Conservation (phyloP, 306 rosid genomes). For the Hylodesmum podocarpum region DNA sequence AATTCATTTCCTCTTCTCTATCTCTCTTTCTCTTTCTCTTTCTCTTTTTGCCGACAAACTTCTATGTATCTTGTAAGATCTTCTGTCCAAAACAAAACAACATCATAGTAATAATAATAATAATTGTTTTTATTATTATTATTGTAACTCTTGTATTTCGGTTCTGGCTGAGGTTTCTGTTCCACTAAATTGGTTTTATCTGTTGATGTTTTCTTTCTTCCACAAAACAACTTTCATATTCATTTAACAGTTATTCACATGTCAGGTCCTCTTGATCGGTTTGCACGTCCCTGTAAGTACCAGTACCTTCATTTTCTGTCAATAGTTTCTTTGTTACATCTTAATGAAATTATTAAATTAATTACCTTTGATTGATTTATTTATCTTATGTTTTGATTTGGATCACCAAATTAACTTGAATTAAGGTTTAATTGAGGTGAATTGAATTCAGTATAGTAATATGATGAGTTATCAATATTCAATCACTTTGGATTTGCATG, state of each 20-base stretch:
- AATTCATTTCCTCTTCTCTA: not conserved
- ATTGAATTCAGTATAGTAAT: conserved; percentile 11
- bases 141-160: not conserved
- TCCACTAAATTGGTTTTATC: not conserved
- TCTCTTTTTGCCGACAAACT: conserved; percentile 41
- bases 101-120: too few relatives aligned
- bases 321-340: not conserved
- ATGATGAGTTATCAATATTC: not conserved
- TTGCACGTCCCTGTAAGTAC: conserved; percentile 86
- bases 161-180: not conserved
- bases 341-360: not conserved
- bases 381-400: not conserved
- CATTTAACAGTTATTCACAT: conserved; percentile 33
- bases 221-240: not conserved
- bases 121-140: too few relatives aligned
- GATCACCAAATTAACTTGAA: not conserved
- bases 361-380: not conserved
- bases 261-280: conserved; percentile 87
- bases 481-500: not conserved
- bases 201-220: conserved; percentile 22
- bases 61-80: not conserved
- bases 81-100: not conserved
- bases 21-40: not conserved
- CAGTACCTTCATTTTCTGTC: not conserved
- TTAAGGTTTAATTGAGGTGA: conserved; percentile 22